Evolutionary conservation across 2,329 filamentous ascomycete species (phyloP).

Genomic region (Cadophora malorum): DNA sequence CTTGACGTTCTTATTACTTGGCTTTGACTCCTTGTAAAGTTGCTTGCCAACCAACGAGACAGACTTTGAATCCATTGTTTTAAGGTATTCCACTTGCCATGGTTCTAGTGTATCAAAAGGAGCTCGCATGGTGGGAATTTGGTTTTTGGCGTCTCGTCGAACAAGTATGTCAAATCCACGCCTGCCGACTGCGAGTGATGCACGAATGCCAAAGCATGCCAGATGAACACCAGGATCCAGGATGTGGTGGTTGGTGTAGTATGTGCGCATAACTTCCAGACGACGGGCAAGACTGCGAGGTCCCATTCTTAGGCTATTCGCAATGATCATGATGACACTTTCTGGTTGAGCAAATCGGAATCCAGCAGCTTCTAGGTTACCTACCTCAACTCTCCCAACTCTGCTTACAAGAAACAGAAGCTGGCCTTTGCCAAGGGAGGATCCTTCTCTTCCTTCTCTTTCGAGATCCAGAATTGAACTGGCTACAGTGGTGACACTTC

Average conservation of each 20-base stretch:
- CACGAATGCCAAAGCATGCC: slow-evolving; percentile 63
- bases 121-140: slow-evolving; percentile 65
- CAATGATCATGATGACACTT: slow-evolving; percentile 72
- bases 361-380: slow-evolving; percentile 71
- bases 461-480: slow-evolving; percentile 28
- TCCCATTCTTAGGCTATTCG: slow-evolving; percentile 76
- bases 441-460: slow-evolving; percentile 19
- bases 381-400: slow-evolving; percentile 63
- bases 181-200: slow-evolving; percentile 43
- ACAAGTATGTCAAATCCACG: slow-evolving; percentile 47
- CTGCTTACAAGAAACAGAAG: slow-evolving; percentile 80
- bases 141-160: slow-evolving; percentile 54
- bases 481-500: slow-evolving; percentile 22
- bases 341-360: slow-evolving; percentile 78
- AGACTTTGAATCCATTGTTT: slow-evolving; percentile 53
- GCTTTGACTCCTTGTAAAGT: slow-evolving; percentile 46
- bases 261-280: slow-evolving; percentile 69
- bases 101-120: slow-evolving; percentile 58
- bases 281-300: slow-evolving; percentile 61
- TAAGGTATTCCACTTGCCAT: slow-evolving; percentile 61
- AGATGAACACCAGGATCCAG: slow-evolving; percentile 61
- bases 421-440: slow-evolving; percentile 70
- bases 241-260: slow-evolving; percentile 55
- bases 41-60: slow-evolving; percentile 50
- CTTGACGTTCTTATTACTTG: slow-evolving; percentile 46